Evolutionary conservation across 2,329 filamentous ascomycete species (phyloP).

Genomic region (Talaromyces pinophilus): DNA sequence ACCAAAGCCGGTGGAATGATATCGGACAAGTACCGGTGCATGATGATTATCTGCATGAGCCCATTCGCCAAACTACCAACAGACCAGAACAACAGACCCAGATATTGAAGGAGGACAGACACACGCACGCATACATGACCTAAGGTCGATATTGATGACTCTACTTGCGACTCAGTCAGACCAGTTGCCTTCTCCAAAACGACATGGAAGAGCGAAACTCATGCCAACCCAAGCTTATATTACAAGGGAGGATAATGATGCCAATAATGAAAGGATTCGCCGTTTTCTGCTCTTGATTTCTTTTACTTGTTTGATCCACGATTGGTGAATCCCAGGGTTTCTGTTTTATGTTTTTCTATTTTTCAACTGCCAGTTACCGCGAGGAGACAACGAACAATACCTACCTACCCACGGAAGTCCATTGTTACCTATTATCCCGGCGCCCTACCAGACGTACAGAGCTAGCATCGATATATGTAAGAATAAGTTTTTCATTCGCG

Average conservation of each 20-base stretch:
- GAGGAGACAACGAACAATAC: constrained; percentile 2
- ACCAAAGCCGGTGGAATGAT: neutral
- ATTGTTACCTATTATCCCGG: neutral
- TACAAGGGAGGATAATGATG: neutral
- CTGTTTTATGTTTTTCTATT: neutral
- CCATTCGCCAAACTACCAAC: neutral
- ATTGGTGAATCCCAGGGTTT: constrained; percentile 5
- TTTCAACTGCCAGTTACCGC: neutral
- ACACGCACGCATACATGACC: neutral
- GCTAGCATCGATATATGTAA: constrained; percentile 9
- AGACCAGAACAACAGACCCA: constrained; percentile 1
- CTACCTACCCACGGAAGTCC: neutral
- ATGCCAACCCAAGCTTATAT: neutral
- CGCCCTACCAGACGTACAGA: neutral
- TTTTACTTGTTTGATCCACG: neutral
- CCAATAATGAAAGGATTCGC: neutral
- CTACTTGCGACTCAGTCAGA: neutral
- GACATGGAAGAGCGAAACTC: neutral
- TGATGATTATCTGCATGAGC: neutral
- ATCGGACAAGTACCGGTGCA: neutral
- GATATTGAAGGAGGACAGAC: neutral
- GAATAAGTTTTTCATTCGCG: neutral
- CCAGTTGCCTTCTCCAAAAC: neutral
- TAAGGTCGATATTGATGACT: neutral
- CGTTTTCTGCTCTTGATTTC: neutral